phyloP scores from a whole-genome alignment of 2,329 filamentous ascomycete genomes.

The Fusarium setosum region DNA sequence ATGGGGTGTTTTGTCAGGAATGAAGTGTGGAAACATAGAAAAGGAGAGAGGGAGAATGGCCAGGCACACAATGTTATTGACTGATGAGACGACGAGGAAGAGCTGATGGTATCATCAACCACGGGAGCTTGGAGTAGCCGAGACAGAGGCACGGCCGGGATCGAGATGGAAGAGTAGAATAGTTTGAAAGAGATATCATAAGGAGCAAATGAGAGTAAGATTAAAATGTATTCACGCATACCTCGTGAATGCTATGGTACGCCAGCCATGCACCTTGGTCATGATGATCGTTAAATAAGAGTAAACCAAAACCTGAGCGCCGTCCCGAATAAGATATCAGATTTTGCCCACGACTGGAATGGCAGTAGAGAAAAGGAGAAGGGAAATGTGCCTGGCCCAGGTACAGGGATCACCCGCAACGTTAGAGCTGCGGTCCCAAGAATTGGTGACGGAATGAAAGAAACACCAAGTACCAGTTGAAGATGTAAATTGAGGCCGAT shows the following conservation, averaged over 20 bases:
- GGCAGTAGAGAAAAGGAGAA: constrained; percentile 6
- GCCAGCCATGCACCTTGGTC: constrained; percentile 45
- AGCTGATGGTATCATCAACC: constrained; percentile 19
- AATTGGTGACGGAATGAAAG: constrained; percentile 16
- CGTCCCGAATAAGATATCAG: constrained; percentile 27
- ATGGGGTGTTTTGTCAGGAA: not conserved
- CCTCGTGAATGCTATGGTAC: constrained; percentile 47
- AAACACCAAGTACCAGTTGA: constrained; percentile 26
- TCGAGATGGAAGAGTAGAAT: constrained; percentile 8
- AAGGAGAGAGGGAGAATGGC: constrained; percentile 11
- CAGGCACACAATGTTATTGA: constrained; percentile 32
- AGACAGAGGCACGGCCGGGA: not conserved
- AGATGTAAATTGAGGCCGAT: constrained; percentile 13
- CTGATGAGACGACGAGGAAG: constrained; percentile 14
- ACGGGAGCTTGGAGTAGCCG: constrained; percentile 6
- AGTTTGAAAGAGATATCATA: constrained; percentile 10
- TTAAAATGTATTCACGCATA: constrained; percentile 48
- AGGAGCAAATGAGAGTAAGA: constrained; percentile 28
- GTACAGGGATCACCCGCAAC: constrained; percentile 22
- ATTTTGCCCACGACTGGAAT: constrained; percentile 6
- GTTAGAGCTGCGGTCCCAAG: constrained; percentile 9
- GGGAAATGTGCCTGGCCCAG: constrained; percentile 36
- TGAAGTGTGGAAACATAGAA: not conserved
- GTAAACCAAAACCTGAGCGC: constrained; percentile 38
- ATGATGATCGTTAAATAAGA: constrained; percentile 41